Percentiles rank a stretch among this genome's conserved stretches.
Evolutionary conservation across 768 basidiomycete species (phyloP).

Genomic region (Agrocybe chaxingu): DNA sequence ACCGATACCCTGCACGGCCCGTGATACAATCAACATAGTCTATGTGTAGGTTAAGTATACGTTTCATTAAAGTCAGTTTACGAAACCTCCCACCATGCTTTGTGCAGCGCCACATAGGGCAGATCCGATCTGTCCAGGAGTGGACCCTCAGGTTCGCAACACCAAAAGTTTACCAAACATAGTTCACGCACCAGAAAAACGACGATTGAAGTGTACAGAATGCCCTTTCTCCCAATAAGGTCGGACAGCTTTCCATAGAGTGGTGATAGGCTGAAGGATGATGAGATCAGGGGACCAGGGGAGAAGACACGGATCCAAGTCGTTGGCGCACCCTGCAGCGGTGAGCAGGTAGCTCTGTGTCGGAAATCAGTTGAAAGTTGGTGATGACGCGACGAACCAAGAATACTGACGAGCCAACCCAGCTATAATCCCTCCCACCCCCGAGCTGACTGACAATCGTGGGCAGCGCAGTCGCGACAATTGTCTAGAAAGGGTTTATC

Average conservation of each 20-base stretch:
- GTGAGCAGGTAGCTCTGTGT: constrained; percentile 71
- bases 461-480: constrained; percentile 73
- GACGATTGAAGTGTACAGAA: constrained; percentile 62
- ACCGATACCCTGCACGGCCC: constrained; percentile 83
- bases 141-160: neutral
- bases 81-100: constrained; percentile 42
- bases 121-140: constrained; percentile 56
- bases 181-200: constrained; percentile 57
- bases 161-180: neutral
- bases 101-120: constrained; percentile 83
- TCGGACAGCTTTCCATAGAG: constrained; percentile 80
- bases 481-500: constrained; percentile 38
- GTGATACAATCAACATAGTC: constrained; percentile 70
- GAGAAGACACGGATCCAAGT: neutral
- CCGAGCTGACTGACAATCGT: constrained; percentile 67
- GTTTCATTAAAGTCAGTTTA: neutral
- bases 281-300: constrained; percentile 1
- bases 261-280: constrained; percentile 48
- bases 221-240: constrained; percentile 55
- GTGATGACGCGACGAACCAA: neutral
- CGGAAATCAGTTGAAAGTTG: constrained; percentile 6
- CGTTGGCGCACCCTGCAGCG: constrained; percentile 39
- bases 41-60: constrained; percentile 11
- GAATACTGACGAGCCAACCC: constrained; percentile 62
- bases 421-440: constrained; percentile 62